Evolutionary conservation across 768 basidiomycete genomes (phyloP), one percentile per base, ranked within the genome.

Genomic region (Amyloporia xantha): DNA sequence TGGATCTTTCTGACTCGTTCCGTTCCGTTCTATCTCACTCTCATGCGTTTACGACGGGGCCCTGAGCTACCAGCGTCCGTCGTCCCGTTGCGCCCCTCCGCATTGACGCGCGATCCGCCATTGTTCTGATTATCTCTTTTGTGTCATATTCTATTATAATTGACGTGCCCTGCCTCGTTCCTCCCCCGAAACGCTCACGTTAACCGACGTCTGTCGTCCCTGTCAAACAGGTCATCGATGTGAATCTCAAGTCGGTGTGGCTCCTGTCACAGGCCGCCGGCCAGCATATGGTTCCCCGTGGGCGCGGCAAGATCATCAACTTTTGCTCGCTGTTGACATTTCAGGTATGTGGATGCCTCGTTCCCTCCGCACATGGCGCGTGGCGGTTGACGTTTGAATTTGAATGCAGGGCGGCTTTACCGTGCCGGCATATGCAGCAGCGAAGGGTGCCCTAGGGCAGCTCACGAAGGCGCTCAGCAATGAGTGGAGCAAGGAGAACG

Each of bases 381-480:
- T 23, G 20, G 41, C 9, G 9, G 42, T 4, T 43, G 24, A 15
- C 42, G 26, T 42, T 33, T 39, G 38, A 9, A n/a, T 21, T 10
- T 13, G 17, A 20, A 11, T 9, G 37, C 69, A 79, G 60, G 79
- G 77, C 41, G 84, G 84, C 39, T 49, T 85, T 44, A 84, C 81
- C 12, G 77, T 95, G 35, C 91, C 92, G 17, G 93, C 93, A 10
- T 95, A 95, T 61, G 89, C 92, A 2, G 82, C 93, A 3, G 87
- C 93, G 7, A 95, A 94, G 64, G 91, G 91, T 48, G 90, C 88
- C 17, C 72, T 91, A 26, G 87, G 86, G 9, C 85, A 86, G 62
- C 72, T 91, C 57, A 90, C 91, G 23, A 93, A 93, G 68, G 86
- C 91, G 2, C 78, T 95, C 59, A 83, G 85, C 59, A 96, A 96